Evolutionary conservation across 345 rosid genomes (phyloP).

Genomic region (Camelina laxa): DNA sequence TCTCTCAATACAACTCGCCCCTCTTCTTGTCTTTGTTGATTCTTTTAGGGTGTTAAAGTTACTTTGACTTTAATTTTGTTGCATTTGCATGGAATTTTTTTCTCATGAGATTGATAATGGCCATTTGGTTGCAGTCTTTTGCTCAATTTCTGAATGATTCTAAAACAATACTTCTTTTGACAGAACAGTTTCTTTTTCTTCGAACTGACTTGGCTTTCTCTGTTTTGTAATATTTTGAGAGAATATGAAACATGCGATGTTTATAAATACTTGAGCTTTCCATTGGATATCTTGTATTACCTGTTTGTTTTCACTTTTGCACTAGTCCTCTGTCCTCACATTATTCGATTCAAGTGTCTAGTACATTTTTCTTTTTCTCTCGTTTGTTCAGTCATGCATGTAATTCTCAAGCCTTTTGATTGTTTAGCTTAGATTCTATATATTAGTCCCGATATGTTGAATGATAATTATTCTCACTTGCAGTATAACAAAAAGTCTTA

Average conservation of each 20-base stretch:
- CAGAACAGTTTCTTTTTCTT: neutral
- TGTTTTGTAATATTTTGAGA: neutral
- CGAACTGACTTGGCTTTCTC: neutral
- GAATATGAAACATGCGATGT: neutral
- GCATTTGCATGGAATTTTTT: neutral
- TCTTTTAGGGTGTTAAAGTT: neutral
- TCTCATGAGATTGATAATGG: neutral
- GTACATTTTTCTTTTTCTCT: neutral
- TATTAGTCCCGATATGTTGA: neutral
- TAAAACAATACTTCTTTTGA: neutral
- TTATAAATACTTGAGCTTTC: too few species aligned
- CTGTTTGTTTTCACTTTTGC: neutral
- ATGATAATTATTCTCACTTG: neutral
- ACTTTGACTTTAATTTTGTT: neutral
- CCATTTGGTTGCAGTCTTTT: neutral
- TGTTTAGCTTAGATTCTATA: neutral
- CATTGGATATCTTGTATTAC: neutral
- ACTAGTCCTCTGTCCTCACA: neutral
- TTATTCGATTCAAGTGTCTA: neutral
- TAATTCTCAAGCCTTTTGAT: neutral
- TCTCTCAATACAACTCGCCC: too few species aligned
- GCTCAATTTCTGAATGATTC: neutral
- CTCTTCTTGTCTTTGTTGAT: neutral
- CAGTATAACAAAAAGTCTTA: neutral
- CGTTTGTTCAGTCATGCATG: neutral